Evolutionary conservation across 2,329 filamentous ascomycete genomes (phyloP), one percentile per base, ranked within the genome.

Genomic region (Epichloe uncinata): DNA sequence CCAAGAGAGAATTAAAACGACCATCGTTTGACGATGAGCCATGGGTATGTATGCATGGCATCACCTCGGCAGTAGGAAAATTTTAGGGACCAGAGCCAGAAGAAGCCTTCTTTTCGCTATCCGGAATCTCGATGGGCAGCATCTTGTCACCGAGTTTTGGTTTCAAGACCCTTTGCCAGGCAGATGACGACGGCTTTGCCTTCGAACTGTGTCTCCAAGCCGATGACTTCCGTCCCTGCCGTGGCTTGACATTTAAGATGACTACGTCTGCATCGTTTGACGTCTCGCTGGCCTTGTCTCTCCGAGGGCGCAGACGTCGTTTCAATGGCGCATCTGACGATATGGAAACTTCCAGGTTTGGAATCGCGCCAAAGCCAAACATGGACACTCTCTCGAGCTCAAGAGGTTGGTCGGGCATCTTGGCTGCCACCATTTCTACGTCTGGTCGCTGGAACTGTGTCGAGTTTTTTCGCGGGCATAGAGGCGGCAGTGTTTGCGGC

Each of bases 321-420:
- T 52, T 54, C 18, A 50, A 43, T 18, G 50, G 51, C 33, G 35
- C 51, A 18, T 49, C 48, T 34, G 42, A 33, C 33, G 48, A 30
- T 18, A 48, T 8, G 13, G 46, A 49, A 11, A 47, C 50, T 35
- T 49, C 52, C 3, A 56, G 51, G 9, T 53, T 57, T 11, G 54
- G 52, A 18, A 57, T 57, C 26, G 55, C 55, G 8, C 52, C 55
- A 35, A 56, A 57, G 30, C 55, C 55, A 45, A 37, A 54, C 52
- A 56, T 47, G 33, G 43, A 47, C 35, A 55, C 15, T 33, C 47
- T 44, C 20, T 48, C 40, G 6, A 53, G 47, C 16, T 49, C 35
- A 42, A 50, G 5, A 3, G 47, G 26, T 18, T 47, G 37, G 13
- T 42, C 8, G 18, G 51, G 55, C 47, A 52, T 44, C 36, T 49